Evolutionary conservation across 2,329 filamentous ascomycete genomes (phyloP).

Genomic region (Davidsoniella australis): DNA sequence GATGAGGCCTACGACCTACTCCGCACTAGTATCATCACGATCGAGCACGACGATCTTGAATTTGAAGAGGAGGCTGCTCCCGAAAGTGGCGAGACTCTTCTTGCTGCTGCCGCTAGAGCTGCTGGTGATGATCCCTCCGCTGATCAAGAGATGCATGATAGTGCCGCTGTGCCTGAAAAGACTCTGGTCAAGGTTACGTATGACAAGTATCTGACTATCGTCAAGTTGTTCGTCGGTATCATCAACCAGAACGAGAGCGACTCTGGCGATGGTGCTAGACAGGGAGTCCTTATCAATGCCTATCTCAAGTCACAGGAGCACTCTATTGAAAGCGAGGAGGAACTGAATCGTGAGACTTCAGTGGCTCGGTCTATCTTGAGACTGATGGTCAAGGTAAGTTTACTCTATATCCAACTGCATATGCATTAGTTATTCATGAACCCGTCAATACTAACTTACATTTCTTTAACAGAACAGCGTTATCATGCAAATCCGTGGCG

Average conservation of each 20-base stretch:
- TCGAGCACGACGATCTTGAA: slow-evolving; percentile 94
- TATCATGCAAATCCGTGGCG: slow-evolving; percentile 59
- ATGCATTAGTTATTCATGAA: not conserved
- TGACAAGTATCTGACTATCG: slow-evolving; percentile 83
- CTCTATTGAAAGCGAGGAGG: slow-evolving; percentile 64
- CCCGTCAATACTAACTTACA: slow-evolving; percentile 27
- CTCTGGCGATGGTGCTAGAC: slow-evolving; percentile 66
- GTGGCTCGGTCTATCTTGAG: slow-evolving; percentile 75
- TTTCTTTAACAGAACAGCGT: slow-evolving; percentile 57
- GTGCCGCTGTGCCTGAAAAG: slow-evolving; percentile 27
- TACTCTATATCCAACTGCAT: not conserved
- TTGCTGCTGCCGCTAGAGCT: slow-evolving; percentile 32
- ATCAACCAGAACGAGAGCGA: slow-evolving; percentile 68
- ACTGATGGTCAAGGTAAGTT: slow-evolving; percentile 81
- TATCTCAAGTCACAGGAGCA: slow-evolving; percentile 85
- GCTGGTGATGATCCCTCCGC: slow-evolving; percentile 26
- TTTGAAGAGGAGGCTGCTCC: slow-evolving; percentile 54
- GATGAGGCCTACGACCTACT: slow-evolving; percentile 83
- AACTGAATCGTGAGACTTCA: slow-evolving; percentile 56
- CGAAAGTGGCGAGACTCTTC: slow-evolving; percentile 12
- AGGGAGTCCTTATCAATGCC: slow-evolving; percentile 68
- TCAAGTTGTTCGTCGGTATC: slow-evolving; percentile 67
- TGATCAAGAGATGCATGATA: slow-evolving; percentile 14
- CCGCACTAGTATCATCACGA: slow-evolving; percentile 86
- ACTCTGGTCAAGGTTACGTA: slow-evolving; percentile 80